A percentile compares a stretch with the other conserved stretches of the same genome.
phyloP scores from a whole-genome alignment of 768 basidiomycete genomes.

The Mycena galopus region DNA sequence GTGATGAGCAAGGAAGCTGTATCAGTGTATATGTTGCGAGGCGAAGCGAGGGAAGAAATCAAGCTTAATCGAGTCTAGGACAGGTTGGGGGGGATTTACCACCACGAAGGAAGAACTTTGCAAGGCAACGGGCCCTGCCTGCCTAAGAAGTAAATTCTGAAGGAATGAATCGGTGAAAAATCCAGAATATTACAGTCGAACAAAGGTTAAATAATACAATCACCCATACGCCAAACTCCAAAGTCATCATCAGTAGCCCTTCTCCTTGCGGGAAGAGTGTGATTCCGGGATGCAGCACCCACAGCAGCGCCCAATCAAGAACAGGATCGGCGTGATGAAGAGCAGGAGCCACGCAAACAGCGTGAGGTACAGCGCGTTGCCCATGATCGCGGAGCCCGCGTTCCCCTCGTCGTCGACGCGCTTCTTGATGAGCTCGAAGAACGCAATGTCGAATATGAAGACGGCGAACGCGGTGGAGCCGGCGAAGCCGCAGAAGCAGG shows the following conservation, averaged over 20 bases:
- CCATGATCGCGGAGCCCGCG: constrained; percentile 22
- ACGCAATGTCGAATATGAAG: constrained; percentile 30
- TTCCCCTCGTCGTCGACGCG: constrained; percentile 16
- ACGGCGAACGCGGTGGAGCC: not conserved
- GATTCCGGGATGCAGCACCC: constrained; percentile 22
- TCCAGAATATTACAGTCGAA: too few species aligned
- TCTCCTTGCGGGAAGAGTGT: not conserved
- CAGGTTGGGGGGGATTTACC: too few species aligned
- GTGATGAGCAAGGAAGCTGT: too few species aligned
- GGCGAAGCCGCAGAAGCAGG: constrained; percentile 20
- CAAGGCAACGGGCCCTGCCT: too few species aligned
- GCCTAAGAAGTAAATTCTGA: too few species aligned
- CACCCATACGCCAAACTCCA: not conserved
- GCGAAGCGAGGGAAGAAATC: too few species aligned
- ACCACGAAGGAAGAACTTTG: too few species aligned
- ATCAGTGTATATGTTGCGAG: too few species aligned
- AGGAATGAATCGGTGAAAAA: too few species aligned
- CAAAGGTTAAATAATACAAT: not conserved
- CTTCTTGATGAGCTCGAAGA: constrained; percentile 25
- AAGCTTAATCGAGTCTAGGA: too few species aligned
- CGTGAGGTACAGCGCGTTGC: constrained; percentile 24
- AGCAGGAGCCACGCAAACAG: constrained; percentile 25
- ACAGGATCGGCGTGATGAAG: constrained; percentile 28
- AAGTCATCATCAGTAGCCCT: not conserved
- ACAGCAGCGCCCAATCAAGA: constrained; percentile 27